Percentiles rank a stretch among this genome's conserved stretches.
Conservation (phyloP, 2,329 filamentous ascomycete genomes). For the Zasmidium citrigriseum region DNA sequence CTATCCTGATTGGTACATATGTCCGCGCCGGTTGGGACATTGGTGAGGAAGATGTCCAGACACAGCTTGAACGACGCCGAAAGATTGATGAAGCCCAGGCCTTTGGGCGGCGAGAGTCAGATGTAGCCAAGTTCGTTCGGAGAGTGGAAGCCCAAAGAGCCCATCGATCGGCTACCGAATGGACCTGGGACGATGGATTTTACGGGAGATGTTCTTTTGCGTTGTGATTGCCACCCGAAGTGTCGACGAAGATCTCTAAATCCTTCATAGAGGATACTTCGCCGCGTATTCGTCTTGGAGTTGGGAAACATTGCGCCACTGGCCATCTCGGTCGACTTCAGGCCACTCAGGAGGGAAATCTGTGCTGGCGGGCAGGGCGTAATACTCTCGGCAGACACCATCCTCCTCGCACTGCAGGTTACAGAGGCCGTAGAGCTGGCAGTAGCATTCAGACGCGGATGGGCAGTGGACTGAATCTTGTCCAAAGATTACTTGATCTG, state of each 20-base stretch:
- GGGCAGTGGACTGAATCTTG: slow-evolving; percentile 54
- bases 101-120: neutral
- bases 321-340: slow-evolving; percentile 53
- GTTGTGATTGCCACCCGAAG: too few relatives aligned
- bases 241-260: neutral
- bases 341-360: slow-evolving; percentile 65
- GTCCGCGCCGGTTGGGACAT: neutral
- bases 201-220: neutral
- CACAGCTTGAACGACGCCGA: neutral
- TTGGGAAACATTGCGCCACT: slow-evolving; percentile 27
- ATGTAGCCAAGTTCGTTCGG: neutral
- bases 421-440: slow-evolving; percentile 66
- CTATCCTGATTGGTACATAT: neutral
- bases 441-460: slow-evolving; percentile 63
- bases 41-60: neutral
- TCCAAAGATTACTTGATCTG: slow-evolving; percentile 37
- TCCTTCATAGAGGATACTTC: neutral
- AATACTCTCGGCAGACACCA: slow-evolving; percentile 58
- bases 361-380: slow-evolving; percentile 59
- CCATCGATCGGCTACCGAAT: neutral
- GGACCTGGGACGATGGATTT: neutral
- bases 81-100: too few relatives aligned
- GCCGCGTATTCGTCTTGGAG: neutral
- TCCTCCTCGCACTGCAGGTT: slow-evolving; percentile 43
- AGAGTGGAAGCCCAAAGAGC: neutral